phyloP scores from a whole-genome alignment of 139 green algal species.

The Haematococcus sp. region DNA sequence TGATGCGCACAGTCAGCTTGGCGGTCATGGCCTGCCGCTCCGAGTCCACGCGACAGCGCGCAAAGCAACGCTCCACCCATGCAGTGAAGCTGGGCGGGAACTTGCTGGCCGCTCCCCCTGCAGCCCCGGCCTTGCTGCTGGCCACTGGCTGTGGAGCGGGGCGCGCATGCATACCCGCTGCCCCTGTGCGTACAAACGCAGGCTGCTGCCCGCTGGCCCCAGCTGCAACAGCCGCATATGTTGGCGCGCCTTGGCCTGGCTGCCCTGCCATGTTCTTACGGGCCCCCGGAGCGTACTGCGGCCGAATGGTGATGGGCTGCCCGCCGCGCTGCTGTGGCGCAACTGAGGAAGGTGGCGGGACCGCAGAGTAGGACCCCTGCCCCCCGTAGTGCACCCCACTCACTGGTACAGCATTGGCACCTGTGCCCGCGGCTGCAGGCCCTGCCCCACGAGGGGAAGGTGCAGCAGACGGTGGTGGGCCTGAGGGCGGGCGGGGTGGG shows the following conservation, averaged over 20 bases:
- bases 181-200: not conserved
- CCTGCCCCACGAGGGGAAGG: too few relatives aligned
- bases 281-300: not conserved
- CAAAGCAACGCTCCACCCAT: slow-evolving; percentile 49
- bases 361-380: too few relatives aligned
- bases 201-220: not conserved
- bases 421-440: too few relatives aligned
- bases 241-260: not conserved
- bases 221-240: not conserved
- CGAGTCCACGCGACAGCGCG: slow-evolving; percentile 5
- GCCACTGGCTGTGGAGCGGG: not conserved
- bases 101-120: not conserved
- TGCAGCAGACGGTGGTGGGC: too few relatives aligned
- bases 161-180: not conserved
- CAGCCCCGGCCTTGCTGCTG: not conserved
- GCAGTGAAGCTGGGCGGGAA: slow-evolving; percentile 12
- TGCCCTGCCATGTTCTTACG: not conserved
- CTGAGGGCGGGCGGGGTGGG: too few relatives aligned
- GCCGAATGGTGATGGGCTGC: slow-evolving; percentile 2
- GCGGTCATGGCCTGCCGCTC: slow-evolving; percentile 16
- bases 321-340: too few relatives aligned
- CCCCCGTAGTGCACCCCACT: too few relatives aligned
- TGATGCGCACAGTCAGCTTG: slow-evolving; percentile 30
- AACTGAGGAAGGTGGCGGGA: too few relatives aligned
- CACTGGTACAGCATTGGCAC: too few relatives aligned